Base-by-base conservation (phyloP, 2,329 filamentous ascomycete species). In the Trichophyton mentagrophytes region DNA sequence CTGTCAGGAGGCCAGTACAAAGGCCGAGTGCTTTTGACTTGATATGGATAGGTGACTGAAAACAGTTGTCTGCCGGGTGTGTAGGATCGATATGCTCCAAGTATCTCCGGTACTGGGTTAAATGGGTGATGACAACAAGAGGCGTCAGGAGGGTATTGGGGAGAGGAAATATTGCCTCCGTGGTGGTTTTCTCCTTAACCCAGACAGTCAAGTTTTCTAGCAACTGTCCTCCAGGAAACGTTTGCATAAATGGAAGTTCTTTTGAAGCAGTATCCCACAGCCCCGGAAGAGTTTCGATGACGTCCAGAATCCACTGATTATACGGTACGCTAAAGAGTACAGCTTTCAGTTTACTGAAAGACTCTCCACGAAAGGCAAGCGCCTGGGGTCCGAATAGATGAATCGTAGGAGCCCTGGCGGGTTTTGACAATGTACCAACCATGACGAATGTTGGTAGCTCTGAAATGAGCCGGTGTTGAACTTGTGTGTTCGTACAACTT, bases 1-100 rank as follows among this genome's bases (percentile, higher is more conserved):
- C 72, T 46, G 64, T 69, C n/a, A 79, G 57, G 1, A 77, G 59
- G 0, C 76, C 76, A 0, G 70, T 71, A 40, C 77, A 78, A 58
- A 77, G 72, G 0, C 77, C 76, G 0, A 72, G 44, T 0, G 67
- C 67, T 64, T 70, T 66, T 15, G 55, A 57, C 3, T 40, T 5
- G 2, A 61, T 64, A n/a, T 57, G 58, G 0, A 25, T 56, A n/a
- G 59, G 49, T 6, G 58, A 11, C 55, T 9, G 9, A 57, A 60
- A 7, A 44, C 47, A 20, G 25, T 27, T 30, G n/a, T 3, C 27
- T 9, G 2, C 58, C 40, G 42, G 58, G 55, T 2, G 30, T 15
- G 2, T 38, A 22, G 20, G 25, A 17, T 60, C 49, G 13, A 56
- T 42, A 40, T 36, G 44, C 13, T 65, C 57, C 42, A 69, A 64